These are phyloP conservation scores for Plasmodium relictum DNA, from an alignment of 169 alveolate species.

Conservation along the genomic window DNA sequence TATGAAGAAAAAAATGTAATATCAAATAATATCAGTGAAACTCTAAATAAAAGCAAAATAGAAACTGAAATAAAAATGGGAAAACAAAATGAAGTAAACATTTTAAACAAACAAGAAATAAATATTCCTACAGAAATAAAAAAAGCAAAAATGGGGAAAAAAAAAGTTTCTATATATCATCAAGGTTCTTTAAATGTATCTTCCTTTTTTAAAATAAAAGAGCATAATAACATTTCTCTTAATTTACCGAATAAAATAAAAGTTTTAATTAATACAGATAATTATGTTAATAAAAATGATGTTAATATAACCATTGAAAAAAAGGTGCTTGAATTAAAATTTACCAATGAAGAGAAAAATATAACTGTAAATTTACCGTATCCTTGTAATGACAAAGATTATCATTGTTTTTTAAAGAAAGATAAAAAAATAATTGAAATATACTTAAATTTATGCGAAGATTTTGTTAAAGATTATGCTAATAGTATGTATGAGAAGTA, in stretches of 20 bases:
- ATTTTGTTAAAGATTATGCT: conserved; percentile 30
- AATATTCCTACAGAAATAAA: not conserved
- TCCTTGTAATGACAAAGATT: conserved; percentile 46
- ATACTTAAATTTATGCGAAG: conserved; percentile 38
- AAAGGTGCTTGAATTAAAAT: conserved; percentile 30
- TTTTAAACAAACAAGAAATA: not conserved
- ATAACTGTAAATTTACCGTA: conserved; percentile 38
- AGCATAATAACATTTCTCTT: conserved; percentile 23
- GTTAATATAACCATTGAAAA: conserved; percentile 11
- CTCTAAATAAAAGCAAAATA: conserved; percentile 26
- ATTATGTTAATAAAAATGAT: conserved; percentile 22
- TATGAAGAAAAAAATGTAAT: conserved; percentile 13
- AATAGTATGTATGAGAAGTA: conserved; percentile 23
- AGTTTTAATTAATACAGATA: conserved; percentile 35
- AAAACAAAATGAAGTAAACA: not conserved
- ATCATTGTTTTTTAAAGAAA: conserved; percentile 29
- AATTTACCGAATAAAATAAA: conserved; percentile 62
- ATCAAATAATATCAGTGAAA: conserved; percentile 13
- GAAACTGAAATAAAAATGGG: conserved; percentile 36
- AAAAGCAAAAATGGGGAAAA: not conserved
- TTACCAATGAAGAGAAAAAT: conserved; percentile 40
- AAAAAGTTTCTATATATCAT: conserved; percentile 34
- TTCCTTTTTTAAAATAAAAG: conserved; percentile 36
- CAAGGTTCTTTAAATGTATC: conserved; percentile 63
- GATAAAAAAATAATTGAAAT: conserved; percentile 47